Evolutionary conservation across 805 yeast genomes (phyloP).

Genomic region (Kodamaea laetipori): DNA sequence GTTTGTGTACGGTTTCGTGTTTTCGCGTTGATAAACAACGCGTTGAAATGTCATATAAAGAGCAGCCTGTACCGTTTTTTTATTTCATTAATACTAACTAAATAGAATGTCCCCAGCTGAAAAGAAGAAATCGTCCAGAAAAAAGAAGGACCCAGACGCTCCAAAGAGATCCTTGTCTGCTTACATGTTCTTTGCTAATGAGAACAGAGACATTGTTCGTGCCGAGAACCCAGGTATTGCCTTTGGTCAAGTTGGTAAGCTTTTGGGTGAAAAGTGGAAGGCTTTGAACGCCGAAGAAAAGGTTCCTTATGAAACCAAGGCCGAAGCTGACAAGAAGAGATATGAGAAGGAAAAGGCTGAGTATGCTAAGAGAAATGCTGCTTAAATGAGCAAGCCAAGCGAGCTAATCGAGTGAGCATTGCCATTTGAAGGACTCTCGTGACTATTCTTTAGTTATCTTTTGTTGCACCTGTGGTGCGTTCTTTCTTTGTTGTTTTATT

Average conservation of each 20-base stretch:
- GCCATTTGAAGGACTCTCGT: too few relatives aligned
- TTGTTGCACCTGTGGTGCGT: constrained; percentile 5
- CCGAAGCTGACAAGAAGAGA: constrained; percentile 95
- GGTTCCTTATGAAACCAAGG: constrained; percentile 88
- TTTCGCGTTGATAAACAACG: constrained; percentile 9
- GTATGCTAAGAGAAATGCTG: constrained; percentile 50
- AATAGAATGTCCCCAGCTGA: constrained; percentile 29
- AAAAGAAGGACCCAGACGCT: constrained; percentile 87
- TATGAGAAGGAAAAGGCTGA: constrained; percentile 95
- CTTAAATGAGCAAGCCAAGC: constrained; percentile 7
- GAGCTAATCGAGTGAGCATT: too few relatives aligned
- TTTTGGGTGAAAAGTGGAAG: constrained; percentile 97
- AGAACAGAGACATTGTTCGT: constrained; percentile 93
- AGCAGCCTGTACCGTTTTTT: constrained; percentile 2
- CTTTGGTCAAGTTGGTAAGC: constrained; percentile 93
- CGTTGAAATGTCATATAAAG: constrained; percentile 3
- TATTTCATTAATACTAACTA: constrained; percentile 14
- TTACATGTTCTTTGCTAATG: constrained; percentile 98
- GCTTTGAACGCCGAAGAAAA: constrained; percentile 80
- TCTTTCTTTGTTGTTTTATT: constrained; percentile 15
- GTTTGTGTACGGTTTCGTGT: neutral
- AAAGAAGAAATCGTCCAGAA: constrained; percentile 47
- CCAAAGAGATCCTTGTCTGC: constrained; percentile 99
- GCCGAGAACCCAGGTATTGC: constrained; percentile 95
- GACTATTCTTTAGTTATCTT: too few relatives aligned